Evolutionary conservation across 345 rosid genomes (phyloP), one percentile per base, ranked within the genome.

Genomic region (Cardiospermum halicacabum): DNA sequence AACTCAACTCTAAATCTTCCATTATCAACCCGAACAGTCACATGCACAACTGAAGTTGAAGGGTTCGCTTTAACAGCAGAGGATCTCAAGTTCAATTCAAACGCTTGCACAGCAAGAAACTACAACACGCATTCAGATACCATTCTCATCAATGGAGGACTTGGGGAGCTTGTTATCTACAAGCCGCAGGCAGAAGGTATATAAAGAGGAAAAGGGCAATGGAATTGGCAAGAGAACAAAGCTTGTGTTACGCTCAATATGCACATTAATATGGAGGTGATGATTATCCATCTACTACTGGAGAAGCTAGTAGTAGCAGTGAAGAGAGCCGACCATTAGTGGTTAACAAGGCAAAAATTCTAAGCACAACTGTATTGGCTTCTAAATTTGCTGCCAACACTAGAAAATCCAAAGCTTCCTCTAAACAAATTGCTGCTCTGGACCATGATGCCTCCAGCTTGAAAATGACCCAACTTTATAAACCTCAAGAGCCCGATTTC

Each of bases 71-170:
- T 91, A 16, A 72, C 86, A 39, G 89, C 92, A 1, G 83, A 74
- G 60, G 96, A 91, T 74, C 84, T 91, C 54, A 87, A 81, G 70
- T 85, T 82, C 98, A 92, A 57, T 89, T 92, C 67, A 89, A 91
- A 69, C 82, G 94, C 6, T 79, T 89, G 30, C 90, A 89, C 64
- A 87, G 95, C 87, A 87, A 92, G 86, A 82, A 74, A 64, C 84
- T 92, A 36, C 96, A 92, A 60, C 95, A 92, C 64, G 96, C 98
- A 45, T 89, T 89, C 75, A 79, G 97, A 79, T 92, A 92, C 78
- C 85, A 92, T 69, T 92, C 97, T 16, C 97, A 91, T 67, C 97
- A 91, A 27, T 87, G 96, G 96, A 78, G 94, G 70, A 77, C 92
- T 0, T 92, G 89, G 96, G 95, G 90, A 45, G 85, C 98, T 50